A percentile compares a stretch with the other conserved stretches of the same genome.
phyloP scores from a whole-genome alignment of 306 rosid genomes.

The Urtica urens region DNA sequence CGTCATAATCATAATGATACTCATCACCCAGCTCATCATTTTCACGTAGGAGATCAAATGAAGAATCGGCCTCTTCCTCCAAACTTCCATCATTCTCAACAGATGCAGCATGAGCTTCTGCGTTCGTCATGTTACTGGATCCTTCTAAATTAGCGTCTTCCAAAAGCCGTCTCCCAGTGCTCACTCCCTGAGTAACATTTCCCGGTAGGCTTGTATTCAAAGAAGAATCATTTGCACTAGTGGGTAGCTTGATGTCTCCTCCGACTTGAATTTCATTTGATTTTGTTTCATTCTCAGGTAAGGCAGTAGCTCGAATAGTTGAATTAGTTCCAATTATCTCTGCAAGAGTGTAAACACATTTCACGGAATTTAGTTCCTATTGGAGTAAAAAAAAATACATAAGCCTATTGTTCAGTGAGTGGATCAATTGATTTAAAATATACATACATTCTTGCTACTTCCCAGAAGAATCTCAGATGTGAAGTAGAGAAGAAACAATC shows the following conservation, averaged over 20 bases:
- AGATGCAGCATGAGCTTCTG: conserved; percentile 46
- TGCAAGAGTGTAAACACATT: conserved; percentile 26
- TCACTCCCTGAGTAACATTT: conserved; percentile 35
- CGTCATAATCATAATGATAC: conserved; percentile 84
- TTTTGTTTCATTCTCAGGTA: conserved; percentile 16
- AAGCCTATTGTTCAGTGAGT: not conserved
- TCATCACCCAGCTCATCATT: conserved; percentile 82
- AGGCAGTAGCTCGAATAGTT: conserved; percentile 17
- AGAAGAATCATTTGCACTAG: conserved; percentile 32
- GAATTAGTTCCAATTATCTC: conserved; percentile 33
- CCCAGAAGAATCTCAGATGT: no score
- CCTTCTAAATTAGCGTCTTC: conserved; percentile 51
- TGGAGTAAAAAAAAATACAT: not conserved
- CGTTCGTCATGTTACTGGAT: conserved; percentile 30
- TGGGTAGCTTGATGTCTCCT: conserved; percentile 41
- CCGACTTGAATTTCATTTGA: conserved; percentile 27
- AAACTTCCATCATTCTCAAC: conserved; percentile 63
- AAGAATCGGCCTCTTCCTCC: conserved; percentile 83
- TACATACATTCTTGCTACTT: not conserved
- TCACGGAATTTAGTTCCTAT: not conserved
- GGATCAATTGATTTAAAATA: not conserved
- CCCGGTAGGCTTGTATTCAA: conserved; percentile 28
- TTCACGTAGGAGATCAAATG: conserved; percentile 74
- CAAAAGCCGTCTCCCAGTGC: conserved; percentile 60
- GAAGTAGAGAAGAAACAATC: conserved; percentile 10